Evolutionary conservation across 192 early-diverging fungal genomes (phyloP).

Genomic region (Umbelopsis isabellina): DNA sequence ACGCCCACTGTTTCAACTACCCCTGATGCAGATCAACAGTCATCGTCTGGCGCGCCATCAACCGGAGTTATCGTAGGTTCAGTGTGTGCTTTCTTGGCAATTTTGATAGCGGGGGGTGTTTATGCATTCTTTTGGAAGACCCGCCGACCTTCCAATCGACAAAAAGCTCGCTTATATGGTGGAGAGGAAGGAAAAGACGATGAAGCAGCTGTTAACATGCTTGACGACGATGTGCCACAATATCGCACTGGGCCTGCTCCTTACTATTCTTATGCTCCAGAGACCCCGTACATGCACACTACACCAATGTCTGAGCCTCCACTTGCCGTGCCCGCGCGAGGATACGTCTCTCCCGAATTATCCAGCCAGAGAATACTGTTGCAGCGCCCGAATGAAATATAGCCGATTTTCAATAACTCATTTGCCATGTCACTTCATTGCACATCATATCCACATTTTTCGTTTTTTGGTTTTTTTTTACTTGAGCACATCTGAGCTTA

Average conservation of each 20-base stretch:
- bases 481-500: no score
- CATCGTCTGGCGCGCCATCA: constrained; percentile 7
- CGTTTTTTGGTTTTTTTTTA: no score
- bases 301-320: not conserved
- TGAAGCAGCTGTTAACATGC: not conserved
- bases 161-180: constrained; percentile 18
- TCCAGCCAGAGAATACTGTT: constrained; percentile 11
- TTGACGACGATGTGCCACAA: not conserved
- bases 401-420: not conserved
- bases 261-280: constrained; percentile 12
- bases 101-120: constrained; percentile 11
- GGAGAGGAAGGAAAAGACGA: constrained; percentile 8
- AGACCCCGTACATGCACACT: not conserved
- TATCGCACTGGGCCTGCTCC: constrained; percentile 12
- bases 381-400: constrained; percentile 13
- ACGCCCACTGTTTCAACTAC: not conserved
- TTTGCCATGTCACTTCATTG: no score
- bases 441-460: no score
- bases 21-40: constrained; percentile 8
- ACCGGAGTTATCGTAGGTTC: constrained; percentile 23
- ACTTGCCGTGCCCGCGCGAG: constrained; percentile 1
- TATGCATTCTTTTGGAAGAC: constrained; percentile 31
- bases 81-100: constrained; percentile 21
- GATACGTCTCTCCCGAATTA: constrained; percentile 6
- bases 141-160: constrained; percentile 16